Conservation (phyloP, 2,329 filamentous ascomycete species). For the Trichoderma guizhouense region DNA sequence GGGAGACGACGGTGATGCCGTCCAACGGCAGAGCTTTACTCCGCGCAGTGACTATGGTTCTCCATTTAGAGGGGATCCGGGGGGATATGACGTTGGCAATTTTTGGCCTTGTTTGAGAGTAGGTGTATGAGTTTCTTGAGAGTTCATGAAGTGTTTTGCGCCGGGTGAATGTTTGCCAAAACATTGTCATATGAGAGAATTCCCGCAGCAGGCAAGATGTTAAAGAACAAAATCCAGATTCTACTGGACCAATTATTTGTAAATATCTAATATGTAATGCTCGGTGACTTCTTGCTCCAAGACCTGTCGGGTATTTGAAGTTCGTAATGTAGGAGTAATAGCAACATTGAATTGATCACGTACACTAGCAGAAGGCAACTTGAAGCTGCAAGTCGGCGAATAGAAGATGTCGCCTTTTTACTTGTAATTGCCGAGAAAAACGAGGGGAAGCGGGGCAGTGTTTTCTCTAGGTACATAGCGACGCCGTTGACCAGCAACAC, state of each 20-base stretch:
- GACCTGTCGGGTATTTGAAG: neutral
- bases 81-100: neutral
- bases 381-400: neutral
- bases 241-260: neutral
- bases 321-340: neutral
- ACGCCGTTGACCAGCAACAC: neutral
- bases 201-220: neutral
- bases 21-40: constrained; percentile 26
- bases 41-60: neutral
- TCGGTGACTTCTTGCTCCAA: neutral
- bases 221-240: neutral
- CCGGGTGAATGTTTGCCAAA: neutral
- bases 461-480: neutral
- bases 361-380: neutral
- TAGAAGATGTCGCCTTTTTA: neutral
- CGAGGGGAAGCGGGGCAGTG: neutral
- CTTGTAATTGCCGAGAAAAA: neutral
- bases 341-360: neutral
- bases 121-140: neutral
- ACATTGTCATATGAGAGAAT: neutral
- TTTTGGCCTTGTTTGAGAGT: neutral
- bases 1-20: constrained; percentile 49
- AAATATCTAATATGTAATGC: neutral
- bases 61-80: neutral
- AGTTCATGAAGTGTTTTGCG: neutral